A percentile compares a stretch with the other conserved stretches of the same genome.
phyloP scores from a whole-genome alignment of 176 grass and related monocot genomes.

The Dactylis glomerata region DNA sequence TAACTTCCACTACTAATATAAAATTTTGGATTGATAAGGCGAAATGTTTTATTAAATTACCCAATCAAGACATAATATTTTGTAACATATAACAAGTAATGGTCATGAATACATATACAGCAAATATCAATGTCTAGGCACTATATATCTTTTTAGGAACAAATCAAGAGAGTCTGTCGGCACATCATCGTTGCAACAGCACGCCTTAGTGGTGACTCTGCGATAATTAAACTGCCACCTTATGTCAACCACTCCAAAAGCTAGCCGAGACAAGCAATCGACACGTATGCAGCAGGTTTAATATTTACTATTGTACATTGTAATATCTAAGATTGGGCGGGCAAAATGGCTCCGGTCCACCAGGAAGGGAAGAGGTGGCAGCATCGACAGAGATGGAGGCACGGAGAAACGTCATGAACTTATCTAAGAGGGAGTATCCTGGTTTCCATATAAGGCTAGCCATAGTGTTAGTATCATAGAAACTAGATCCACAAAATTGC shows the following conservation, averaged over 20 bases:
- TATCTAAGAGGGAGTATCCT: neutral
- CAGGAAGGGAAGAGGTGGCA: neutral
- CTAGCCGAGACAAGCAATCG: neutral
- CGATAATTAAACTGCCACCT: neutral
- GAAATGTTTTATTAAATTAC: neutral
- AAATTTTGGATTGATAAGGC: neutral
- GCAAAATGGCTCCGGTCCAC: neutral
- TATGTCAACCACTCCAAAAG: neutral
- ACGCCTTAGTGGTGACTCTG: neutral
- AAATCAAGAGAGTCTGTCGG: neutral
- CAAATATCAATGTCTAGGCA: neutral
- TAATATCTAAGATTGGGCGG: neutral
- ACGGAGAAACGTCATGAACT: slow-evolving; percentile 8
- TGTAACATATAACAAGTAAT: neutral
- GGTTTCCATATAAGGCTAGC: neutral
- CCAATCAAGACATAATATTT: neutral
- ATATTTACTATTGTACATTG: neutral
- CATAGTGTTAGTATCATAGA: no score
- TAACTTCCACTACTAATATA: neutral
- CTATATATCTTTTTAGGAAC: neutral
- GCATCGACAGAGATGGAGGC: neutral
- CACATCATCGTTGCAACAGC: neutral
- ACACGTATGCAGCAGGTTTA: neutral
- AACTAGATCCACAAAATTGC: no score
- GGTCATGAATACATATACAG: neutral